phyloP scores from a whole-genome alignment of 2,329 filamentous ascomycete genomes.

The Ophiobolus disseminans region DNA sequence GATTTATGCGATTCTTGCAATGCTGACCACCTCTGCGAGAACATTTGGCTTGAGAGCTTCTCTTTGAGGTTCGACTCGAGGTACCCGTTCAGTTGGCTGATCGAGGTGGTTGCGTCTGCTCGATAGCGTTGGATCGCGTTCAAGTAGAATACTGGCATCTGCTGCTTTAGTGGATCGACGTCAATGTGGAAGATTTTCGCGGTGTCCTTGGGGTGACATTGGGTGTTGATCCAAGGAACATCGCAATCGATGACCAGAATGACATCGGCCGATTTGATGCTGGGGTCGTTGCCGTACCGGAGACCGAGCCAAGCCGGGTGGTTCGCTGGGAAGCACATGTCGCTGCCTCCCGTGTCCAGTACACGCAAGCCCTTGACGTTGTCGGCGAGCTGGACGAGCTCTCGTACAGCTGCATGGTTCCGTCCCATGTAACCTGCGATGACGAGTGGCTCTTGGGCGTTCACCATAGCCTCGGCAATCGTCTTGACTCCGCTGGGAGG shows the following conservation, averaged over 20 bases:
- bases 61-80: constrained; percentile 56
- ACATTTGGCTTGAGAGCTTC: constrained; percentile 52
- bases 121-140: constrained; percentile 60
- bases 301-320: constrained; percentile 69
- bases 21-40: constrained; percentile 58
- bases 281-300: constrained; percentile 75
- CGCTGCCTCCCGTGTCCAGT: constrained; percentile 77
- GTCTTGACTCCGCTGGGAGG: constrained; percentile 60
- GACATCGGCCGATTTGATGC: constrained; percentile 78
- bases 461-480: constrained; percentile 69
- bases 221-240: constrained; percentile 91
- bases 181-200: constrained; percentile 71
- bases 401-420: constrained; percentile 67
- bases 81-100: constrained; percentile 73
- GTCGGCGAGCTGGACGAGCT: constrained; percentile 72
- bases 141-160: constrained; percentile 66
- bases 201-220: constrained; percentile 63
- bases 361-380: constrained; percentile 73
- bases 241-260: constrained; percentile 89
- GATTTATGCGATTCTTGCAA: constrained; percentile 66
- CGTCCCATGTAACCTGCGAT: constrained; percentile 76
- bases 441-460: constrained; percentile 70
- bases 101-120: constrained; percentile 60
- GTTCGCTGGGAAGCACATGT: constrained; percentile 74
- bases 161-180: constrained; percentile 70